Percentiles rank a stretch among this genome's conserved stretches.
phyloP scores from a whole-genome alignment of 208 protist genomes.

The Cochliopodium minus region DNA sequence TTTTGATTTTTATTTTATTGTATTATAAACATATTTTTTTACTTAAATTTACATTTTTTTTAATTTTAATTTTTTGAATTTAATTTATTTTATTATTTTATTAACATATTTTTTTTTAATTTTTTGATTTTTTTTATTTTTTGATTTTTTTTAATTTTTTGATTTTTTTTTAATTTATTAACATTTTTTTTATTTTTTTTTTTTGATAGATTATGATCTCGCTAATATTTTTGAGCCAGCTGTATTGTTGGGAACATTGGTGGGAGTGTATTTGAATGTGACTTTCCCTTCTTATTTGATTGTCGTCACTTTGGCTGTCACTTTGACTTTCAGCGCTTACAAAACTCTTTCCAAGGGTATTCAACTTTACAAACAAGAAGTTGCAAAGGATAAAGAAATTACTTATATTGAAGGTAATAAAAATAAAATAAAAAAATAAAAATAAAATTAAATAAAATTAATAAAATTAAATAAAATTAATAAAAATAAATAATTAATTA shows the following conservation, averaged over 20 bases:
- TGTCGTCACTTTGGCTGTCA: not conserved
- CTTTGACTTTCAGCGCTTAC: not conserved
- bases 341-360: not conserved
- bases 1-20: too few relatives aligned
- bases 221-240: not conserved
- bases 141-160: too few relatives aligned
- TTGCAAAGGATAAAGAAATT: slow-evolving; percentile 1
- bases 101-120: too few relatives aligned
- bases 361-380: not conserved
- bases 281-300: slow-evolving; percentile 1
- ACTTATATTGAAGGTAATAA: not conserved
- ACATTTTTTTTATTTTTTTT: not conserved
- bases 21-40: too few relatives aligned
- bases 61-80: too few relatives aligned
- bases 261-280: slow-evolving; percentile 11
- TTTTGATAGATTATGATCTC: not conserved
- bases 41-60: too few relatives aligned
- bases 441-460: not conserved
- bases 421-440: not conserved
- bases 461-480: too few relatives aligned
- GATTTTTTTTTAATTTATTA: too few relatives aligned
- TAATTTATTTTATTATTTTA: too few relatives aligned
- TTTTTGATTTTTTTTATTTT: too few relatives aligned
- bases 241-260: not conserved
- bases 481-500: too few relatives aligned